Evolutionary conservation across 2,329 filamentous ascomycete species (phyloP), one percentile per base, ranked within the genome.

Genomic region (Blastomyces gilchristii): DNA sequence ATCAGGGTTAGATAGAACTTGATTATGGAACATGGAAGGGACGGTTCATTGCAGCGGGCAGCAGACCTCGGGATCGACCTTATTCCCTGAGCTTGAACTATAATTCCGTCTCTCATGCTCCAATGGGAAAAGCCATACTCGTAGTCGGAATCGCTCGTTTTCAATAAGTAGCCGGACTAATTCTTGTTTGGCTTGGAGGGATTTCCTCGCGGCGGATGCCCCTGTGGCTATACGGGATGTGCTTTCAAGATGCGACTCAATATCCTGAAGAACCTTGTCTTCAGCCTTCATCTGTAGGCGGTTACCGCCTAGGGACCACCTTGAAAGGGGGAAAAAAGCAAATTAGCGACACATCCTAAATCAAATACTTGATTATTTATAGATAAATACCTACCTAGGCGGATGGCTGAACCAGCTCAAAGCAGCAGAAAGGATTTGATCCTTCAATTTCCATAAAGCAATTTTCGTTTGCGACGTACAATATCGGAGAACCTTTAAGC

Each of bases 291-390:
- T 81, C 73, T 99, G 94, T 18, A 99, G 78, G 58, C 90, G 84
- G 72, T 97, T 99, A 69, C 93, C 94, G 63, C 94, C 94, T 75
- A 94, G 97, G 0, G 94, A 96, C 93, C 94, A 99, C 68, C 80
- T 81, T 66, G n/a, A 61, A 16, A 61, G 62, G 71, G n/a, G 60
- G 14, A 61, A 62, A 71, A n/a, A 31, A 2, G 34, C 37, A 3
- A n/a, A 16, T 47, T 66, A 71, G 34, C 18, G 18, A 18, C n/a
- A n/a, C 8, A 37, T n/a, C 61, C 67, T 63, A 67, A 63, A 22
- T 59, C 47, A 50, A 57, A 8, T n/a, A 12, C 43, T 62, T n/a
- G 3, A 57, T 22, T 6, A 9, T 54, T 4, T 47, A 50, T 52
- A 5, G 14, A 50, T 45, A 12, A 16, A 54, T 43, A 43, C 74